Evolutionary conservation across 371 early-diverging fungal species (phyloP).

Genomic region (Mucor irregularis): DNA sequence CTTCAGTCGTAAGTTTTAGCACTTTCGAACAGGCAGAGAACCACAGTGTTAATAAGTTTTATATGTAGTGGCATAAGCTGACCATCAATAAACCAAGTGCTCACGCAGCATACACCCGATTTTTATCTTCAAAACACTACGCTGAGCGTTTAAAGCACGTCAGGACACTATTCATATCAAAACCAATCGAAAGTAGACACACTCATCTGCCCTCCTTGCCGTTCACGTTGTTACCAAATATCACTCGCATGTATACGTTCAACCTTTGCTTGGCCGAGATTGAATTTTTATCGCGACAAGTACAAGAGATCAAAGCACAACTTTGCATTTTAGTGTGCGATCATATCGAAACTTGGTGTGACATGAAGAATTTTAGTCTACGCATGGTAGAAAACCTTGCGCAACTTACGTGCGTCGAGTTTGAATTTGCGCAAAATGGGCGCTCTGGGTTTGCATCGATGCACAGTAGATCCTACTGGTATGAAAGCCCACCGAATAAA

Average conservation of each 20-base stretch:
- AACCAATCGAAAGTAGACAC: slow-evolving; percentile 22
- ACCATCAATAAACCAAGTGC: slow-evolving; percentile 3
- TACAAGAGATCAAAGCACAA: not conserved
- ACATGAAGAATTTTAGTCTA: slow-evolving; percentile 12
- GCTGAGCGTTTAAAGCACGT: slow-evolving; percentile 4
- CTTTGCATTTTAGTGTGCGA: slow-evolving; percentile 3
- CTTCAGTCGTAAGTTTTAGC: slow-evolving; percentile 18
- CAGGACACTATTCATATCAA: slow-evolving; percentile 8
- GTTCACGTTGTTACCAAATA: not conserved
- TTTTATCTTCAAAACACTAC: slow-evolving; percentile 10
- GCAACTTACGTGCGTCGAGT: not conserved
- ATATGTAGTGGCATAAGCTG: slow-evolving; percentile 14
- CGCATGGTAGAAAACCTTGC: slow-evolving; percentile 7
- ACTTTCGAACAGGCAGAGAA: not conserved
- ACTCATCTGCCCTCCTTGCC: slow-evolving; percentile 20
- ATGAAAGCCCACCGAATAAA: not conserved
- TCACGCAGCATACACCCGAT: slow-evolving; percentile 10
- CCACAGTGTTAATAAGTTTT: not conserved
- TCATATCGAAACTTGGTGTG: slow-evolving; percentile 29
- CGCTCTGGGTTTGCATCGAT: slow-evolving; percentile 24
- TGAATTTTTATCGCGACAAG: slow-evolving; percentile 10
- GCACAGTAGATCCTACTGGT: slow-evolving; percentile 2
- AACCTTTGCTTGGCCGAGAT: slow-evolving; percentile 27
- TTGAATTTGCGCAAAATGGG: slow-evolving; percentile 19
- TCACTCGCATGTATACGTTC: slow-evolving; percentile 15